Conservation (phyloP, 2,329 filamentous ascomycete genomes). For the Zarea fungicola region DNA sequence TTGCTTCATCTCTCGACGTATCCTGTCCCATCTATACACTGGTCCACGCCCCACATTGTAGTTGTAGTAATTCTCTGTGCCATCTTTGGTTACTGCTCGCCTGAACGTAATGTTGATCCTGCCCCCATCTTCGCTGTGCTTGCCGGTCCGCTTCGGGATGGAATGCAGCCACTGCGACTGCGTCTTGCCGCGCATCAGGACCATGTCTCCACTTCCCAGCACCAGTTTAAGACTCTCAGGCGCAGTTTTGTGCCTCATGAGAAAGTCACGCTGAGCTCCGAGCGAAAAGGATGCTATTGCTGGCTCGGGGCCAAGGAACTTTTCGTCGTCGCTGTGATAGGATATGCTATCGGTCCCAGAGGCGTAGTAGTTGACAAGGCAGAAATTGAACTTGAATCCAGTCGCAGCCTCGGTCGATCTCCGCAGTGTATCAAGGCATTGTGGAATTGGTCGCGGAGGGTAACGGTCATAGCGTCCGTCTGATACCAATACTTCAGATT, state of each 20-base stretch:
- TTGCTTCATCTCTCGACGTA: slow-evolving; percentile 44
- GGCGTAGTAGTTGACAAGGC: slow-evolving; percentile 80
- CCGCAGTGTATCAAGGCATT: slow-evolving; percentile 61
- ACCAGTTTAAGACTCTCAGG: slow-evolving; percentile 40
- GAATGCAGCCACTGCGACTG: slow-evolving; percentile 74
- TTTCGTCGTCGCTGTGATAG: slow-evolving; percentile 76
- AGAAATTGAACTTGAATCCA: slow-evolving; percentile 68
- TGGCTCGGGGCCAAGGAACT: slow-evolving; percentile 64
- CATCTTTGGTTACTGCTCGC: slow-evolving; percentile 62
- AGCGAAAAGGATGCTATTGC: slow-evolving; percentile 71
- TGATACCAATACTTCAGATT: slow-evolving; percentile 31
- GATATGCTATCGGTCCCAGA: slow-evolving; percentile 70
- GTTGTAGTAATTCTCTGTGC: slow-evolving; percentile 78
- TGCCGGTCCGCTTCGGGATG: slow-evolving; percentile 67
- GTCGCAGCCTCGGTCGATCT: slow-evolving; percentile 60
- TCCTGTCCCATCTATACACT: slow-evolving; percentile 63
- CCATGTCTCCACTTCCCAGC: slow-evolving; percentile 67
- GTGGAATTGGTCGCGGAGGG: slow-evolving; percentile 63
- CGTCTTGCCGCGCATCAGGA: slow-evolving; percentile 71
- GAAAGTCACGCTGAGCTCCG: slow-evolving; percentile 67
- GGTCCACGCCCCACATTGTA: slow-evolving; percentile 72
- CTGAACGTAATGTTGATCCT: slow-evolving; percentile 76
- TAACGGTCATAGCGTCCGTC: slow-evolving; percentile 52
- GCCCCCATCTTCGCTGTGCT: slow-evolving; percentile 56
- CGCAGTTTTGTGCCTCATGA: slow-evolving; percentile 70